Evolutionary conservation across 805 yeast genomes (phyloP), one percentile per base, ranked within the genome.

Genomic region (Starmerella powellii): DNA sequence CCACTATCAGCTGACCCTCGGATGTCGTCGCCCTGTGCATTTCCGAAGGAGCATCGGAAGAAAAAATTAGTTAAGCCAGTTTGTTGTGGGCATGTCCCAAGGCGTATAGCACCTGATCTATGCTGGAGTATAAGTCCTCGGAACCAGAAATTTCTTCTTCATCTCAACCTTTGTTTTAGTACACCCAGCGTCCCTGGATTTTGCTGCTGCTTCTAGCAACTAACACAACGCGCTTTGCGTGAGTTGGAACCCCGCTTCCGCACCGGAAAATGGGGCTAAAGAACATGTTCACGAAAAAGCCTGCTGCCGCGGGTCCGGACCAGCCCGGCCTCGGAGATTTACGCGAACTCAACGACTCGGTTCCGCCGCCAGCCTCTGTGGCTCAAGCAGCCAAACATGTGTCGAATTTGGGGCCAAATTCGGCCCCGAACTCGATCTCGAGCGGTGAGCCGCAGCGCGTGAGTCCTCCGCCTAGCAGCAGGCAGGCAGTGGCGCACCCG

Each of bases 211-310:
- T 19, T 16, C 15, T 33, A 29, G 34, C 21, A 11, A 28, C 21
- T 21, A 33, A 20, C 35, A 24, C 24, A 23, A 23, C 43, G 47
- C 49, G 32, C 42, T 26, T 37, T 31, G 49, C 49, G 49, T 38
- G 36, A 42, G 46, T 42, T 34, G 35, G 31, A 30, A 38, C 26
- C 31, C 42, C 21, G 19, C 16, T 34, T 33, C 37, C 36, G 17
- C 26, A 16, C 35, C 23, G 32, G 17, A 23, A 12, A 21, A 46
- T 46, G 50, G 50, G 50, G n/a, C 30, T 46, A 17, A 46, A 33
- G 38, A 43, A 38, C 45, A 32, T 46, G 3, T 46, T 46, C 34
- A 15, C 23, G 21, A 46, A 46, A 32, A 42, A 43, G 34, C 31
- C 46, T 15, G 29, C 36, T 8, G 29, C 28, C 10, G 4, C 28